These are phyloP conservation scores for Saccharomycopsis hybrid DNA, from an alignment of 1,139 yeast species.

Conservation along the genomic window DNA sequence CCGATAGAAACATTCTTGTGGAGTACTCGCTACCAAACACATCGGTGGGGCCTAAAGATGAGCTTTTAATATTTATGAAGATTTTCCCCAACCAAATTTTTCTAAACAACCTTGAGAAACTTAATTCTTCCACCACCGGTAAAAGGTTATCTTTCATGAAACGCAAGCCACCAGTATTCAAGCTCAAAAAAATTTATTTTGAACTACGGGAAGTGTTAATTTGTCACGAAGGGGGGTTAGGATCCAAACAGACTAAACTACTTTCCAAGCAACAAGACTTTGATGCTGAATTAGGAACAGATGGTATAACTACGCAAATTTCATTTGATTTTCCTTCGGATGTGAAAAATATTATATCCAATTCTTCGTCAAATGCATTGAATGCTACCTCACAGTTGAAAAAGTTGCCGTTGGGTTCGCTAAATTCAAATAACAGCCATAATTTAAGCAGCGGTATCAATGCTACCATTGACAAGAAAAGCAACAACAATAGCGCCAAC, in stretches of 20 bases:
- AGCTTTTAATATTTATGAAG: conserved; percentile 35
- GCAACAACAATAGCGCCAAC: background rate
- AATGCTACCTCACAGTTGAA: conserved; percentile 8
- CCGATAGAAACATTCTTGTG: conserved; percentile 38
- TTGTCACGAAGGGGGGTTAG: conserved; percentile 35
- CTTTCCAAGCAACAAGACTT: conserved; percentile 26
- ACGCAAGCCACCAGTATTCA: conserved; percentile 33
- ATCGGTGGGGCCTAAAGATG: conserved; percentile 48
- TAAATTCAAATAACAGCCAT: background rate
- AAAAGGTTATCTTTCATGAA: conserved; percentile 18
- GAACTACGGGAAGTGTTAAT: conserved; percentile 46
- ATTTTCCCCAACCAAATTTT: conserved; percentile 33
- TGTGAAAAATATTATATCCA: conserved; percentile 26
- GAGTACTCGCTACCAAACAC: conserved; percentile 40
- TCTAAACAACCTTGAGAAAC: conserved; percentile 18
- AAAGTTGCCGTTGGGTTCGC: conserved; percentile 11
- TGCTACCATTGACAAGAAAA: background rate
- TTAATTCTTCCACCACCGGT: conserved; percentile 5
- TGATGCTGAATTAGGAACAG: conserved; percentile 31
- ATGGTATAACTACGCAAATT: conserved; percentile 31
- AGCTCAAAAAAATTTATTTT: conserved; percentile 40
- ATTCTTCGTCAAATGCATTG: conserved; percentile 14
- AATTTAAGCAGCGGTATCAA: background rate
- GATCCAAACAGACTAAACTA: conserved; percentile 26
- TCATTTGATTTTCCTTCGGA: conserved; percentile 34